These are phyloP conservation scores for Pseudognaphalium luteoalbum DNA, from an alignment of 129 eudicot genomes.

Conservation along the genomic window DNA sequence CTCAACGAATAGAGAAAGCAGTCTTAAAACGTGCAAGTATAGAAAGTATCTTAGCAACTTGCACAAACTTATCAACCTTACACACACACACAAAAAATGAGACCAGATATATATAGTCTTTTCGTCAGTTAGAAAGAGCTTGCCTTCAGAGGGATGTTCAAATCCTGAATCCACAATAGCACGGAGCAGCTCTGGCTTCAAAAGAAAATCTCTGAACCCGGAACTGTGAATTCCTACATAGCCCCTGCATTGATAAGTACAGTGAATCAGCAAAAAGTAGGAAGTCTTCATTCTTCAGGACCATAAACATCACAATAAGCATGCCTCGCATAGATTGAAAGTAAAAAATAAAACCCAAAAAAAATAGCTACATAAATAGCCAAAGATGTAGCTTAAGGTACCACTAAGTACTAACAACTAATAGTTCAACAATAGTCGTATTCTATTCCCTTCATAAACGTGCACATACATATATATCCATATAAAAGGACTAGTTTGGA, in stretches of 20 bases:
- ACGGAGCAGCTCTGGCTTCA: conserved; percentile 95
- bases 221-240: conserved; percentile 99
- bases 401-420: too few relatives aligned
- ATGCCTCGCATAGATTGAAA: not conserved
- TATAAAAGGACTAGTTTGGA: not conserved
- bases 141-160: conserved; percentile 99
- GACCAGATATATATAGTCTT: not conserved
- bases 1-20: not conserved
- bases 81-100: not conserved
- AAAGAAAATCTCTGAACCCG: conserved; percentile 96
- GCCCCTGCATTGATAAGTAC: conserved; percentile 51
- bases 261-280: not conserved
- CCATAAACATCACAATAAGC: conserved; percentile 2
- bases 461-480: not conserved
- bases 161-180: conserved; percentile 98
- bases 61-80: not conserved
- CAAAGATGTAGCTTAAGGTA: not conserved
- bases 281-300: not conserved
- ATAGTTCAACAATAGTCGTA: not conserved
- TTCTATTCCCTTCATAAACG: not conserved
- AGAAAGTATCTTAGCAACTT: not conserved
- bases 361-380: not conserved
- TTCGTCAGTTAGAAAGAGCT: conserved; percentile 23
- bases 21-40: not conserved
- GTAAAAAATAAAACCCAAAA: not conserved